Base-by-base conservation (phyloP, 1,284 basidiomycete genomes). In the Cryptococcus sp. region DNA sequence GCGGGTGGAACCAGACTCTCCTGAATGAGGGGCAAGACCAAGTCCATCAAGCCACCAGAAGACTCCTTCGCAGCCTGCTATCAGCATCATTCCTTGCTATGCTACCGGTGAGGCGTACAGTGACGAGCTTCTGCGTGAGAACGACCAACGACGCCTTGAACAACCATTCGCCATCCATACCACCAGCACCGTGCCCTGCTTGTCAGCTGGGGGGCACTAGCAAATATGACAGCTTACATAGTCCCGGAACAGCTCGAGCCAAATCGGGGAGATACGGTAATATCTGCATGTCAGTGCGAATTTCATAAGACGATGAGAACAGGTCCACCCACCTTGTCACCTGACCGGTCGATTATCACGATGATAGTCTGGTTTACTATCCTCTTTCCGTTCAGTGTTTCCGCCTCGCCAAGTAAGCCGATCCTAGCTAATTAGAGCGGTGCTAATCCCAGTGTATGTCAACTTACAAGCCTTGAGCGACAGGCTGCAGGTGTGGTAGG, bases 351-450 rank as follows among this genome's bases (percentile, higher is more conserved):
- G 42, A 93, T 84, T 33, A 92, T 74, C 1, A 81, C 79, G 55
- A 84, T 86, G 41, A 94, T 73, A 25, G 81, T 79, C 37, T 79
- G 78, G 25, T 83, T 80, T 14, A 93, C 79, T 47, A 83, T 79
- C 18, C 82, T 78, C 69, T 92, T 93, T 60, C 82, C 85, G 63
- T 88, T 85, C 25, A 85, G 74, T 0, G 84, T 85, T 45, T 87
- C 82, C 0, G 82, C 81, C 66, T 91, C 87, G 3, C 78, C 80
- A 43, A 87, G 79, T n/a, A 93, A 72, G 41, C 66, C 66, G 45
- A 69, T 62, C n/a, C n/a, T n/a, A n/a, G n/a, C n/a, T n/a, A n/a
- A n/a, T n/a, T n/a, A n/a, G n/a, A n/a, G n/a, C n/a, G n/a, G n/a
- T n/a, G n/a, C n/a, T n/a, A n/a, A n/a, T 21, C 66, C 65, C 35